Base-by-base conservation (phyloP, 768 basidiomycete species). In the Favolaschia claudopus region DNA sequence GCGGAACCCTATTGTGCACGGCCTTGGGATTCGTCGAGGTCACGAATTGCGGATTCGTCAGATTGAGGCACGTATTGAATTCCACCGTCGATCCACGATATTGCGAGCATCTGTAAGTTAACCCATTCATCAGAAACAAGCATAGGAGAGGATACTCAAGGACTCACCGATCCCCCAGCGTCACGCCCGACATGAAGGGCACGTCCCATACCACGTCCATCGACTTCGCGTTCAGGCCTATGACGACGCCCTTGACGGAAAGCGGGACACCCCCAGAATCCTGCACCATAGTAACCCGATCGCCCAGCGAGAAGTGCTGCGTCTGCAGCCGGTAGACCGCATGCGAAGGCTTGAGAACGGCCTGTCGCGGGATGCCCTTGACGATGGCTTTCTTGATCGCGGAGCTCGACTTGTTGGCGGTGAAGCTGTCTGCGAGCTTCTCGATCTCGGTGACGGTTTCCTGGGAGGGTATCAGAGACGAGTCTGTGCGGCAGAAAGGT, bases 141-240 rank as follows among this genome's bases (percentile, higher is more conserved):
- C 1, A 14, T 17, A 10, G 17, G 24, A 5, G 24, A n/a, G 8
- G 5, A 47, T 14, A 10, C 17, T 46, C 32, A 19, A 29, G n/a
- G 20, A 31, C 20, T 20, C 66, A 94, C 92, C 95, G 82, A 67
- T 92, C 93, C 4, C 88, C 87, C 12, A 99, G 77, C 0, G 92
- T 97, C 3, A 84, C 82, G 7, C 97, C 97, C 20, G 94, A 88
- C 86, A 99, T 93, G 76, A 99, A 99, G 1, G 94, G 84, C 22
- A 91, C 89, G 72, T 99, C 97, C 93, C 97, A 99, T 0, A 96
- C 84, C 22, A 99, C 91, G 72, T 99, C 97, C 84, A 99, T 91
- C 4, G 90, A 86, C 69, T 89, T 92, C 3, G 89, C 76, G 66
- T 89, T 93, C 67, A 99, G 75, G 14, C 96, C 93, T 49, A 99